phyloP scores from a whole-genome alignment of 1,139 yeast species.

The Hemisphaericaspora lyxosophila region DNA sequence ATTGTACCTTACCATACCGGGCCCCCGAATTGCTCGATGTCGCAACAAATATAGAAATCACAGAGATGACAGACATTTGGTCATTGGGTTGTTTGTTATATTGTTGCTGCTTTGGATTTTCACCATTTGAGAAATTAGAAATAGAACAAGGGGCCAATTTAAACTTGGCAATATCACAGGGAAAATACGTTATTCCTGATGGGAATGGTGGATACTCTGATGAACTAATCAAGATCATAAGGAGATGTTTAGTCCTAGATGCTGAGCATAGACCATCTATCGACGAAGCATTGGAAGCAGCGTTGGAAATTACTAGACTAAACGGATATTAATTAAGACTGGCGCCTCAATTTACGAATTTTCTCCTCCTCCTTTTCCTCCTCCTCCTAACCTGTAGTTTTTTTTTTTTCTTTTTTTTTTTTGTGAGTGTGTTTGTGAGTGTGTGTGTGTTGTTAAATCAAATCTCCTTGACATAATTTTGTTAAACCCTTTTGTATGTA shows the following conservation, averaged over 20 bases:
- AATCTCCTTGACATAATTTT: too few relatives aligned
- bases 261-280: conserved; percentile 61
- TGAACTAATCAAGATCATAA: conserved; percentile 55
- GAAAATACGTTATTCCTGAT: conserved; percentile 64
- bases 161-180: conserved; percentile 72
- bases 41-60: conserved; percentile 58
- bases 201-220: conserved; percentile 47
- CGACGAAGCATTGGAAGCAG: conserved; percentile 54
- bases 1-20: conserved; percentile 82
- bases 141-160: conserved; percentile 80
- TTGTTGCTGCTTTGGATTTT: conserved; percentile 70
- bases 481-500: not conserved
- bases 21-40: conserved; percentile 90
- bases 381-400: not conserved
- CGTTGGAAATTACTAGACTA: conserved; percentile 33
- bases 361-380: too few relatives aligned
- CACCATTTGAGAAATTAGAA: conserved; percentile 88
- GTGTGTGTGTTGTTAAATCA: too few relatives aligned
- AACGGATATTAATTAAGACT: not conserved
- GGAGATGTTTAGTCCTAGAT: conserved; percentile 59
- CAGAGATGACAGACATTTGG: conserved; percentile 86
- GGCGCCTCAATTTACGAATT: not conserved
- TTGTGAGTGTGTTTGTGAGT: not conserved
- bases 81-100: conserved; percentile 83
- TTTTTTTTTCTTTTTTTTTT: too few relatives aligned